Evolutionary conservation across 2,329 filamentous ascomycete species (phyloP).

Genomic region (Teratosphaeria pseudoeucalypti): DNA sequence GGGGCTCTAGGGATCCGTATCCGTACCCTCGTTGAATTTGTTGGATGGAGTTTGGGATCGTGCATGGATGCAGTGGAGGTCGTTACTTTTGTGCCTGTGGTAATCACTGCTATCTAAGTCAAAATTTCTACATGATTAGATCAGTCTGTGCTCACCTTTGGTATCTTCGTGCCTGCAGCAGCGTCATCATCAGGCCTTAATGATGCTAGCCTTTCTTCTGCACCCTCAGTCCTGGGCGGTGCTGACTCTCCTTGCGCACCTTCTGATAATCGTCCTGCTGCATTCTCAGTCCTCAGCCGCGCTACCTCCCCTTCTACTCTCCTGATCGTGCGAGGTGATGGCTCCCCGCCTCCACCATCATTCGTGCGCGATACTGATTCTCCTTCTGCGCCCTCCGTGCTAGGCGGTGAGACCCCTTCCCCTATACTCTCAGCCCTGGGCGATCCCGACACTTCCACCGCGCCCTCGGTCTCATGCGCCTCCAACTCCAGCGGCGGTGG

Average conservation of each 20-base stretch:
- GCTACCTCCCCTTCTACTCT: too few species aligned
- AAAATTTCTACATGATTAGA: background rate
- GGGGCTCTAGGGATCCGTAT: background rate
- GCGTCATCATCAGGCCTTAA: background rate
- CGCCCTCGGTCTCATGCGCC: background rate
- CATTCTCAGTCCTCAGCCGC: too few species aligned
- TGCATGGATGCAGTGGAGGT: background rate
- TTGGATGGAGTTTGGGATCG: background rate
- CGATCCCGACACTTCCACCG: too few species aligned
- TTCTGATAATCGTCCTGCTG: too few species aligned
- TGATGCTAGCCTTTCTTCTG: background rate
- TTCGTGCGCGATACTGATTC: background rate
- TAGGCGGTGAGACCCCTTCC: too few species aligned
- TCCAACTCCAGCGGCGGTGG: background rate
- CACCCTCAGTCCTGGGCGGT: background rate
- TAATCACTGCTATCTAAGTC: background rate
- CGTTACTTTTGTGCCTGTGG: too few species aligned
- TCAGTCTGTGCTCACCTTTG: background rate
- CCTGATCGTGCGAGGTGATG: too few species aligned
- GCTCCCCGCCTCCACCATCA: too few species aligned
- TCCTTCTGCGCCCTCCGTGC: too few species aligned
- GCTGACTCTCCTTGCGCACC: too few species aligned
- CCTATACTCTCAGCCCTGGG: too few species aligned
- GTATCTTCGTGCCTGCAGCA: background rate
- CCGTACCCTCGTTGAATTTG: background rate